phyloP scores from a whole-genome alignment of 140 eudicot genomes.

The Bidens hawaiensis region DNA sequence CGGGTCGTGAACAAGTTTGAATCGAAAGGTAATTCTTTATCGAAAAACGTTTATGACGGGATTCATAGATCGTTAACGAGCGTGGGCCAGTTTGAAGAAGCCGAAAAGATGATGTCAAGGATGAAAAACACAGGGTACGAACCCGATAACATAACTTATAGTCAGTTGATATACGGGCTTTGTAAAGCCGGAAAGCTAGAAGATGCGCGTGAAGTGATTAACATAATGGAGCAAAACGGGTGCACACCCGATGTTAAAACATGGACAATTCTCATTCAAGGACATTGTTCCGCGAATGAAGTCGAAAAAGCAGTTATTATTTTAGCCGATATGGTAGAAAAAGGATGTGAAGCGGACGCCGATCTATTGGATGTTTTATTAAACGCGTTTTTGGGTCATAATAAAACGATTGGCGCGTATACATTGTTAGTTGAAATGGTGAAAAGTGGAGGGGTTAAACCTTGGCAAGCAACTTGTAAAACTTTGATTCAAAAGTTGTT shows the following conservation, averaged over 20 bases:
- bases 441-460: conserved; percentile 44
- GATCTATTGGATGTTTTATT: conserved; percentile 75
- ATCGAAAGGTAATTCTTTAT: conserved; percentile 47
- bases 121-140: conserved; percentile 68
- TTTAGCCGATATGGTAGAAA: conserved; percentile 61
- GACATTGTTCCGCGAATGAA: conserved; percentile 60
- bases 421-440: conserved; percentile 55
- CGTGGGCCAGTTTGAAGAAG: conserved; percentile 76
- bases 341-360: conserved; percentile 59
- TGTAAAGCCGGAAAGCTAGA: conserved; percentile 69
- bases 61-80: conserved; percentile 80
- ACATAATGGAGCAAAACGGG: conserved; percentile 59
- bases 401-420: conserved; percentile 42
- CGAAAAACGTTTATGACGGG: conserved; percentile 63
- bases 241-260: conserved; percentile 82
- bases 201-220: conserved; percentile 61
- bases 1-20: conserved; percentile 69
- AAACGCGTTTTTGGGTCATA: conserved; percentile 48
- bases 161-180: conserved; percentile 81
- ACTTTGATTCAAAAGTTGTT: conserved; percentile 57
- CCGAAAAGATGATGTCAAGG: conserved; percentile 52
- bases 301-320: conserved; percentile 53
- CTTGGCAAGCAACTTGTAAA: conserved; percentile 90
- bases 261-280: conserved; percentile 82
- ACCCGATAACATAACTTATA: conserved; percentile 90